Conservation (phyloP, 345 rosid species). For the Microcos paniculata region DNA sequence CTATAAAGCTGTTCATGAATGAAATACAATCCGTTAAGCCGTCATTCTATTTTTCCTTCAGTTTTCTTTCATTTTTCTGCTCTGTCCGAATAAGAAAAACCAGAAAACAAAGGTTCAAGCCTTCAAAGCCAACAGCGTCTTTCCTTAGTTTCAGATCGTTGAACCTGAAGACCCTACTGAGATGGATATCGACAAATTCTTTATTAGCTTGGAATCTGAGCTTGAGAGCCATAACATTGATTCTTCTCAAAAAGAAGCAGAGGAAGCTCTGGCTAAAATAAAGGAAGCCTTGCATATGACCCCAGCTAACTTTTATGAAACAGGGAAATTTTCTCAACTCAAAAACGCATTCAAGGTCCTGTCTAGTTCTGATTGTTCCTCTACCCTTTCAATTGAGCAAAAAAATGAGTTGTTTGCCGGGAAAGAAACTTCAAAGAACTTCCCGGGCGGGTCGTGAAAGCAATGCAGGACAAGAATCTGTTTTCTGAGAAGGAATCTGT, state of each 20-base stretch:
- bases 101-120: no score
- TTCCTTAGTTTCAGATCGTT: no score
- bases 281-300: not conserved
- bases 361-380: not conserved
- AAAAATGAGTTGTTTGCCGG: not conserved
- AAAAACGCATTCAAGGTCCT: not conserved
- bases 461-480: not conserved
- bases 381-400: not conserved
- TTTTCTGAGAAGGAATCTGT: not conserved
- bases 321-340: not conserved
- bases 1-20: no score
- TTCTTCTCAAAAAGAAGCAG: not conserved
- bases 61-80: no score
- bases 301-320: not conserved
- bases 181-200: not conserved
- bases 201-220: not conserved
- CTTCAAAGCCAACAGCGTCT: no score
- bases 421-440: not conserved
- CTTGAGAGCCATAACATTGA: not conserved
- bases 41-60: no score
- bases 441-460: not conserved
- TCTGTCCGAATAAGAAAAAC: no score
- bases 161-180: not conserved
- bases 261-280: not conserved
- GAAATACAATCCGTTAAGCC: no score